Base-by-base conservation (phyloP, 176 grass and related monocot genomes). In the Aegilops speltoides region DNA sequence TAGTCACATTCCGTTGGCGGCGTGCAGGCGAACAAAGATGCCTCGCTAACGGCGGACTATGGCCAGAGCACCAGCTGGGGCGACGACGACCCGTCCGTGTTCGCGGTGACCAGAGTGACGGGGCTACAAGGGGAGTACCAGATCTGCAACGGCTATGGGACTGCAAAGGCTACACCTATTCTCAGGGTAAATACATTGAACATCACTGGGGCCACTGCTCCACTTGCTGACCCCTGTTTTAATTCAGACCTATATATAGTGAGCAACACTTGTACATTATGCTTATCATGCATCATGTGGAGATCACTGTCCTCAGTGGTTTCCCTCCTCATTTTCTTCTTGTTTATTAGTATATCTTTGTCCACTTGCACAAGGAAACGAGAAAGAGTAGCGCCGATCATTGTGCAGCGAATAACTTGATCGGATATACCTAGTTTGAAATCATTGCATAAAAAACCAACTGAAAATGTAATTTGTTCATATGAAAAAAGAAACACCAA, bases 91-190 rank as follows among this genome's bases (percentile, higher is more conserved):
- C 78, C 83, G 3, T 89, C 78, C 8, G 83, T 89, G 8, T 89
- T 82, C 38, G 37, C 45, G 1, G 66, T 89, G 23, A 70, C 50
- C 26, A 77, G 20, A 5, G 88, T 64, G 4, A 20, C 28, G 0
- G 9, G 68, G 63, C 26, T 89, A 22, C 88, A 86, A 15, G 88
- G 88, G 1, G 83, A 86, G 63, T 89, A 89, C 63, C 88, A 89
- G 63, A 66, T 89, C 62, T 89, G 83, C 83, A 89, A 89, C 3
- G 88, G 88, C 4, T 89, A 89, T 34, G 88, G 83, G 36, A 45
- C 36, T 2, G n/a, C 54, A 8, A 89, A 82, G 50, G 88, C 88
- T 29, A 17, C 83, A 2, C 22, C 48, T 2, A 11, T 89, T 17
- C 88, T 89, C 36, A 60, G 11, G 83, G 88, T 89, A 86, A 61